phyloP scores from a whole-genome alignment of 176 grass and related monocot genomes.

The Bothriochloa decipiens region DNA sequence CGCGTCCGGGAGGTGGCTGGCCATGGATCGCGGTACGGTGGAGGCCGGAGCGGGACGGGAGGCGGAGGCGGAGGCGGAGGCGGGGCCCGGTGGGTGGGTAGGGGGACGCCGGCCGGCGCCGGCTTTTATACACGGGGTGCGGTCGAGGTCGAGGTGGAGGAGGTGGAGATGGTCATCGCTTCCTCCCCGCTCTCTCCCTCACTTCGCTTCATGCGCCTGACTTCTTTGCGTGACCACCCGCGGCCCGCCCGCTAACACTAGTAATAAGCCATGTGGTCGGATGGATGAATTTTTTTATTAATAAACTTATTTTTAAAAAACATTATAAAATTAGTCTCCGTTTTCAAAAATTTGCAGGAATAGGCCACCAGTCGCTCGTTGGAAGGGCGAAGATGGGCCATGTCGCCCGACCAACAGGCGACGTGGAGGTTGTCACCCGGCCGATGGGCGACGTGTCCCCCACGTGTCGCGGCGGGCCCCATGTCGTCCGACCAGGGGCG shows the following conservation, averaged over 20 bases:
- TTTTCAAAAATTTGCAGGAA: too few relatives aligned
- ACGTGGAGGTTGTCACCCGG: too few relatives aligned
- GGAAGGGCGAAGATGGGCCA: too few relatives aligned
- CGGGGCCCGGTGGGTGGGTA: slow-evolving; percentile 9
- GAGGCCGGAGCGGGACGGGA: neutral
- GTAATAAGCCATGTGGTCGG: neutral
- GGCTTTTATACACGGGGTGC: slow-evolving; percentile 31
- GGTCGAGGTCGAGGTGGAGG: neutral
- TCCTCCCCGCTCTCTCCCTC: slow-evolving; percentile 12
- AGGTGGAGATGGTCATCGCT: slow-evolving; percentile 27
- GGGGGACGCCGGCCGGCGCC: slow-evolving; percentile 6
- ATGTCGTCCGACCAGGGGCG: too few relatives aligned
- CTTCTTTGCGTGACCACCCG: slow-evolving; percentile 47
- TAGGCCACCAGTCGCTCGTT: too few relatives aligned
- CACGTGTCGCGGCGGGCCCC: too few relatives aligned
- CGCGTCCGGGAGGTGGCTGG: slow-evolving; percentile 36
- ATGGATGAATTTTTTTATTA: too few relatives aligned
- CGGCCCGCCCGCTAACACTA: neutral
- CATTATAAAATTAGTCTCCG: too few relatives aligned
- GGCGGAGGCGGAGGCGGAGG: neutral
- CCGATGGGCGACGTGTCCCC: too few relatives aligned
- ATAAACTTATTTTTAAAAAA: too few relatives aligned
- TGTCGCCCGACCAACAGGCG: too few relatives aligned
- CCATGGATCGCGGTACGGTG: slow-evolving; percentile 29
- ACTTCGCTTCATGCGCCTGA: slow-evolving; percentile 45